phyloP scores from a whole-genome alignment of 345 rosid species.

The Viola odorata region DNA sequence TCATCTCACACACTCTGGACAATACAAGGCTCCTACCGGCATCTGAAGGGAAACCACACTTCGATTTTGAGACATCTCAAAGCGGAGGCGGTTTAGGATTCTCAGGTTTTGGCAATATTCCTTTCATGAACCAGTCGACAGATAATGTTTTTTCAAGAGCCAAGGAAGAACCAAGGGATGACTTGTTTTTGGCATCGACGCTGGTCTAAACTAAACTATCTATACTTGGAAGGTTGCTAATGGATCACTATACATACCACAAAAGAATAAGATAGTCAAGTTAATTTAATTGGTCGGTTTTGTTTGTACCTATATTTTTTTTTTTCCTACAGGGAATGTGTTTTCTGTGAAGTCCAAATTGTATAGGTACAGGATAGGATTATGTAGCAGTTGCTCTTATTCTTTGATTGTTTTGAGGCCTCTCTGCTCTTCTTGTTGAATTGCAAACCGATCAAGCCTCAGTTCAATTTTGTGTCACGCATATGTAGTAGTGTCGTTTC shows the following conservation, averaged over 20 bases:
- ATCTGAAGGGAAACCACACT: constrained; percentile 37
- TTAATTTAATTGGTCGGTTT: neutral
- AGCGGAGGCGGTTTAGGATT: constrained; percentile 34
- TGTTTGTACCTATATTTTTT: neutral
- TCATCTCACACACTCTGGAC: constrained; percentile 21
- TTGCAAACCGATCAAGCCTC: constrained; percentile 1
- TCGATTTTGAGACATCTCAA: constrained; percentile 44
- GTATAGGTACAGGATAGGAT: neutral
- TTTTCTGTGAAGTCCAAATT: constrained; percentile 7
- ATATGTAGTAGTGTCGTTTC: neutral
- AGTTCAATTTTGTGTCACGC: constrained; percentile 15
- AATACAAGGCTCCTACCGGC: constrained; percentile 15
- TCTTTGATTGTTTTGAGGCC: constrained; percentile 15
- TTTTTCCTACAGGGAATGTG: neutral
- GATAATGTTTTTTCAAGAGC: constrained; percentile 38
- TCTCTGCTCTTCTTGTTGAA: neutral
- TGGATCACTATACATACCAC: neutral
- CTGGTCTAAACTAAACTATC: constrained; percentile 22
- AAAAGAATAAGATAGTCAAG: neutral
- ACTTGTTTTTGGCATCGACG: constrained; percentile 45
- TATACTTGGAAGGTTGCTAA: neutral
- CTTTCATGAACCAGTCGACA: constrained; percentile 37
- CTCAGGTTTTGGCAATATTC: constrained; percentile 33
- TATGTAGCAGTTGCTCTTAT: neutral
- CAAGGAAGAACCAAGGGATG: constrained; percentile 73